Evolutionary conservation across 306 rosid genomes (phyloP).

Genomic region (Begonia loranthoides): DNA sequence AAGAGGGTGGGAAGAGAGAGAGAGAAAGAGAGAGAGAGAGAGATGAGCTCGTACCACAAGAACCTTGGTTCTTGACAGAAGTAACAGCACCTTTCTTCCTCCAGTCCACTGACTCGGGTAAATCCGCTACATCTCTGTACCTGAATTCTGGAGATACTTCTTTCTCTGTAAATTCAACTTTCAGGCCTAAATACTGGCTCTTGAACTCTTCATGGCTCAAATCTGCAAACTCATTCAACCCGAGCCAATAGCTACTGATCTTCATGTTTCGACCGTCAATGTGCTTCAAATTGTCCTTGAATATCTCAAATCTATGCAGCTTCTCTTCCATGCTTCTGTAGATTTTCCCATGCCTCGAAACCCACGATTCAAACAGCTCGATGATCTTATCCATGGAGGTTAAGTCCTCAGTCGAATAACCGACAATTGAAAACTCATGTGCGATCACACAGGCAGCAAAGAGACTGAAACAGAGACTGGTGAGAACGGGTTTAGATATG

Average conservation of each 20-base stretch:
- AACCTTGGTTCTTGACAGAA: conserved; percentile 52
- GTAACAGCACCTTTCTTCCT: conserved; percentile 73
- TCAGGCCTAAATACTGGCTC: conserved; percentile 29
- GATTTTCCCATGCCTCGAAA: conserved; percentile 41
- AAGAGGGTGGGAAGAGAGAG: no score
- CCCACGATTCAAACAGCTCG: conserved; percentile 48
- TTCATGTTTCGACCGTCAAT: conserved; percentile 40
- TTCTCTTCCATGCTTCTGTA: conserved; percentile 52
- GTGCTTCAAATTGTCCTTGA: conserved; percentile 51
- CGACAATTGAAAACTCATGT: conserved; percentile 44
- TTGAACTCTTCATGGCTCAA: conserved; percentile 49
- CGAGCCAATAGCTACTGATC: conserved; percentile 51
- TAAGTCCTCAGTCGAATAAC: conserved; percentile 48
- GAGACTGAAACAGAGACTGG: conserved; percentile 18
- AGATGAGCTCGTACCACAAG: conserved; percentile 36
- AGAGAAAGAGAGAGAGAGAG: no score
- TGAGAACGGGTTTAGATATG: conserved; percentile 17
- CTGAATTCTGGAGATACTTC: conserved; percentile 26
- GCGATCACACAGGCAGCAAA: conserved; percentile 14
- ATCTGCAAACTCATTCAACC: conserved; percentile 60
- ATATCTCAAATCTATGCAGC: conserved; percentile 43
- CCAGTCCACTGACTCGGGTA: conserved; percentile 64
- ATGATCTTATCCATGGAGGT: conserved; percentile 45
- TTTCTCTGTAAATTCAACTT: conserved; percentile 14
- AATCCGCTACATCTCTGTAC: conserved; percentile 26